Conservation (phyloP, 2,329 filamentous ascomycete species). For the Aspergillus fructus region DNA sequence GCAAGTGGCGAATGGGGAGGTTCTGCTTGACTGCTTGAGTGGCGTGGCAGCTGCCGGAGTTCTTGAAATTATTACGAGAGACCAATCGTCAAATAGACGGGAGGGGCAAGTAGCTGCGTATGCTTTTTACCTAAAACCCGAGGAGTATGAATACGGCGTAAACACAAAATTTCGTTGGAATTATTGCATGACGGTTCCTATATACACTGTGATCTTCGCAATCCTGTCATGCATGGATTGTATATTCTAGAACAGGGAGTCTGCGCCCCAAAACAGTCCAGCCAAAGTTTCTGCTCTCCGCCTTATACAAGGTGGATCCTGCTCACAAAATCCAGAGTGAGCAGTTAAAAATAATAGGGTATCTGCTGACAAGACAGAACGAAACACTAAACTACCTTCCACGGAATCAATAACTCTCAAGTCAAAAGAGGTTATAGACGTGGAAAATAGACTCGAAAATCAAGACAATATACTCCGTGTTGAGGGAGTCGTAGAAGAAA, state of each 20-base stretch:
- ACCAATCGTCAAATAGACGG: background rate
- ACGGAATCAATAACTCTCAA: slow-evolving; percentile 14
- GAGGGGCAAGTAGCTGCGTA: background rate
- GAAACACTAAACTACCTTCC: slow-evolving; percentile 15
- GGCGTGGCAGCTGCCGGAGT: background rate
- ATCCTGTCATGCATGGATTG: background rate
- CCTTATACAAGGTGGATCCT: background rate
- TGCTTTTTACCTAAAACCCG: background rate
- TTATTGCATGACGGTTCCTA: slow-evolving; percentile 6
- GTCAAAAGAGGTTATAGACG: slow-evolving; percentile 9
- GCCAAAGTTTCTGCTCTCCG: background rate
- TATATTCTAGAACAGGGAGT: background rate
- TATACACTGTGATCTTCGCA: slow-evolving; percentile 4
- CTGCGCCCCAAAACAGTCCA: background rate
- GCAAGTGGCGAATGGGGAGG: background rate
- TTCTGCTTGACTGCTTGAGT: background rate
- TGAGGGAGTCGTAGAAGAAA: background rate
- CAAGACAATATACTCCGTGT: background rate
- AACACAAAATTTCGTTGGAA: background rate
- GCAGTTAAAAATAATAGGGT: slow-evolving; percentile 25
- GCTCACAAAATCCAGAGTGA: slow-evolving; percentile 2
- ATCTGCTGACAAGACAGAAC: slow-evolving; percentile 32
- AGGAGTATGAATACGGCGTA: background rate
- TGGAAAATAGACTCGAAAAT: slow-evolving; percentile 13
- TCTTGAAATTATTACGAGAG: background rate